phyloP scores from a whole-genome alignment of 78 protist species.

The Dictyostelium brefeldianum region DNA sequence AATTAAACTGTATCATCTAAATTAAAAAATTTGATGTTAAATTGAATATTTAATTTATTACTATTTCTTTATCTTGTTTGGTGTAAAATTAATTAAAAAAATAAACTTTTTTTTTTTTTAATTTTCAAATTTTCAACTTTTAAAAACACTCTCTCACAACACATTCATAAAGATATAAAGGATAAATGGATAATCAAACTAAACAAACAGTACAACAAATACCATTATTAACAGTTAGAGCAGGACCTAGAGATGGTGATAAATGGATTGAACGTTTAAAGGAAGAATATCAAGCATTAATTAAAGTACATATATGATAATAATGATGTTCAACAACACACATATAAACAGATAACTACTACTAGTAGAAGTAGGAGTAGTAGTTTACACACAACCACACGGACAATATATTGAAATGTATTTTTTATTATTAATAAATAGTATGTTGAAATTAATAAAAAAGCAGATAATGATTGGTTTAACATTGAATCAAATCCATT shows the following conservation, averaged over 20 bases:
- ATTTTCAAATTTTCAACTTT: no score
- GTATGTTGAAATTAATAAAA: constrained; percentile 92
- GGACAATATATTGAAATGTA: not conserved
- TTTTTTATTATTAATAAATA: not conserved
- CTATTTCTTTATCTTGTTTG: no score
- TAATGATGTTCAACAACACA: no score
- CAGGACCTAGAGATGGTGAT: constrained; percentile 96
- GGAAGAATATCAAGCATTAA: constrained; percentile 94
- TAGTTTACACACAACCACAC: not conserved
- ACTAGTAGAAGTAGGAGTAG: no score
- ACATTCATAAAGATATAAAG: not conserved
- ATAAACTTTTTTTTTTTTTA: no score
- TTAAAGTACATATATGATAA: constrained; percentile 33
- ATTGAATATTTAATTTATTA: no score
- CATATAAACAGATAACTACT: not conserved
- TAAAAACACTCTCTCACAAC: no score
- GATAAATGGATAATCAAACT: constrained; percentile 61
- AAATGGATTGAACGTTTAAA: constrained; percentile 94
- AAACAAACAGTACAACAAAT: constrained; percentile 85
- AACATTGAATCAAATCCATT: constrained; percentile 86
- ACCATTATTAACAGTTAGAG: constrained; percentile 87
- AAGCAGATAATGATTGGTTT: constrained; percentile 96
- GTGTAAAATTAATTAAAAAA: no score
- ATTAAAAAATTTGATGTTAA: no score
- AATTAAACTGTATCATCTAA: no score